Evolutionary conservation across 305 asterid species (phyloP).

Genomic region (Nicotiana rustica): DNA sequence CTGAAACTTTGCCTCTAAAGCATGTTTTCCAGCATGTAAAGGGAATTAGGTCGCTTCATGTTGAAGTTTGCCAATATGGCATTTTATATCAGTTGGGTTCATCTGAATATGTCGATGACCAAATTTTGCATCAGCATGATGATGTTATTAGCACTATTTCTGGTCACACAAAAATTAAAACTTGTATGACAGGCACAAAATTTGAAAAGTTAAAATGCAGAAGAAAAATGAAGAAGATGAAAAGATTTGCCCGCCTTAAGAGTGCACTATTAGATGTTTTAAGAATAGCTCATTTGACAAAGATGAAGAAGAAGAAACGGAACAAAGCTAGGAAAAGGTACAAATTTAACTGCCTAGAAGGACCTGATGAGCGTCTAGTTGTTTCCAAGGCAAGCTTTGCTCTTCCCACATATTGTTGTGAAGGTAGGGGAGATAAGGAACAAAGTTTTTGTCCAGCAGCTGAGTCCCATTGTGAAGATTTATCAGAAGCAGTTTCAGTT

Average conservation of each 20-base stretch:
- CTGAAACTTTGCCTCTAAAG: slow-evolving; percentile 64
- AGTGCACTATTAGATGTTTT: background rate
- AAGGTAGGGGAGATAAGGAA: slow-evolving; percentile 28
- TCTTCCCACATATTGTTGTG: slow-evolving; percentile 32
- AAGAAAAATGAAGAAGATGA: background rate
- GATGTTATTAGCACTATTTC: background rate
- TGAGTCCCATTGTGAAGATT: slow-evolving; percentile 47
- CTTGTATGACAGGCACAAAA: background rate
- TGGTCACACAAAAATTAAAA: background rate
- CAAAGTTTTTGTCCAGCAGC: slow-evolving; percentile 18
- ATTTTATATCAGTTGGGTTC: slow-evolving; percentile 31
- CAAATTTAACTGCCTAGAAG: slow-evolving; percentile 25
- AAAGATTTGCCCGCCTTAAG: background rate
- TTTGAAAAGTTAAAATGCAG: background rate
- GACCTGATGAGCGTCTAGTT: slow-evolving; percentile 20
- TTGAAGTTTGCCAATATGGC: slow-evolving; percentile 35
- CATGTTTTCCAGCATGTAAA: slow-evolving; percentile 51
- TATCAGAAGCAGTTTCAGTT: slow-evolving; percentile 58
- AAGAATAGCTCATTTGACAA: background rate
- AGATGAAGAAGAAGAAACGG: slow-evolving; percentile 34
- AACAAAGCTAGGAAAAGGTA: slow-evolving; percentile 31
- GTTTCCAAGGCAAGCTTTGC: slow-evolving; percentile 25
- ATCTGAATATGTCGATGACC: slow-evolving; percentile 31
- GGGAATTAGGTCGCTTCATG: slow-evolving; percentile 55
- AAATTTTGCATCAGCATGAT: slow-evolving; percentile 32